Percentiles rank a stretch among this genome's conserved stretches.
phyloP scores from a whole-genome alignment of 2,329 filamentous ascomycete genomes.

The Fusarium nematophilum region DNA sequence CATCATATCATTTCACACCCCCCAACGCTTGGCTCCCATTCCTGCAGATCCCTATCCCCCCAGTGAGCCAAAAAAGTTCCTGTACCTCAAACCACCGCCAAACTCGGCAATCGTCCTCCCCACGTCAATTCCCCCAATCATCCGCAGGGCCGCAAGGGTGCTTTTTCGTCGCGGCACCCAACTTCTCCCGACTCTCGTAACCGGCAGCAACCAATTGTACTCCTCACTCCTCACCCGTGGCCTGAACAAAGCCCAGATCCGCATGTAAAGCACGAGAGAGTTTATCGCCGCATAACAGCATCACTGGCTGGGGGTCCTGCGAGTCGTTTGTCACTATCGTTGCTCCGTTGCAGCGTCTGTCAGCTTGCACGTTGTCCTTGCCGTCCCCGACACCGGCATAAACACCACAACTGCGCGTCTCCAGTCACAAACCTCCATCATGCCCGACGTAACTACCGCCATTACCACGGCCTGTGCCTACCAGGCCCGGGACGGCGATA shows the following conservation, averaged over 20 bases:
- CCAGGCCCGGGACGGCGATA: slow-evolving; percentile 50
- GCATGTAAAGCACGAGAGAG: slow-evolving; percentile 27
- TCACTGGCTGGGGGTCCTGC: slow-evolving; percentile 19
- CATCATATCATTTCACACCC: slow-evolving; percentile 15
- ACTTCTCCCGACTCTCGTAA: slow-evolving; percentile 26
- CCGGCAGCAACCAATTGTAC: slow-evolving; percentile 41
- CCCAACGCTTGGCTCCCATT: slow-evolving; percentile 17
- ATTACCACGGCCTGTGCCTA: slow-evolving; percentile 53
- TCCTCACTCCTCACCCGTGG: slow-evolving; percentile 35
- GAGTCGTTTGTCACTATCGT: slow-evolving; percentile 20
- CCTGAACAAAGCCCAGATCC: slow-evolving; percentile 20
- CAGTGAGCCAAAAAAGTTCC: slow-evolving; percentile 19
- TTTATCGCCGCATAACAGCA: slow-evolving; percentile 18
- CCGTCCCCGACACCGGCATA: slow-evolving; percentile 9
- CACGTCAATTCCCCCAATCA: slow-evolving; percentile 32
- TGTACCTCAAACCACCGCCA: slow-evolving; percentile 33
- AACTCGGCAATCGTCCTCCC: slow-evolving; percentile 40
- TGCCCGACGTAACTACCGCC: slow-evolving; percentile 54
- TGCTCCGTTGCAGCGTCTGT: slow-evolving; percentile 30
- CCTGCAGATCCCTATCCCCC: slow-evolving; percentile 34
- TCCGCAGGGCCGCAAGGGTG: slow-evolving; percentile 32
- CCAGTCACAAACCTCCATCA: slow-evolving; percentile 37
- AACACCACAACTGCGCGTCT: slow-evolving; percentile 18
- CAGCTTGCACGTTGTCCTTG: slow-evolving; percentile 2
- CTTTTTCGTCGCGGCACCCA: slow-evolving; percentile 22